Evolutionary conservation across 768 basidiomycete species (phyloP).

Genomic region (Lactifluus piperatus): DNA sequence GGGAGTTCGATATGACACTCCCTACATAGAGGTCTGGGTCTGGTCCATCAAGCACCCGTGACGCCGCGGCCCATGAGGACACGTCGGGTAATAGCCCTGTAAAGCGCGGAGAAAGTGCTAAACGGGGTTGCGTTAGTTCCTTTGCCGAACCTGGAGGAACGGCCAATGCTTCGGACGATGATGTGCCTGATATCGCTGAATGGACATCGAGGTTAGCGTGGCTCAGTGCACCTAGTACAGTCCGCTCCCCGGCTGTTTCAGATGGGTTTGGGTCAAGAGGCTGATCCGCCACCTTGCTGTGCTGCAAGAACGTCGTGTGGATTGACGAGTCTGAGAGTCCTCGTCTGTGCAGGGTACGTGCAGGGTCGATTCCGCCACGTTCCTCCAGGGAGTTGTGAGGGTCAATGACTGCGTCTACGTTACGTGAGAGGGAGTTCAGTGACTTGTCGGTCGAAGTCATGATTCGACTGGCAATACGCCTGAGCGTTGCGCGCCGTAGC

Average conservation of each 20-base stretch:
- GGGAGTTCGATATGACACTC: constrained; percentile 3
- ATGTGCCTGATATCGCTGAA: constrained; percentile 23
- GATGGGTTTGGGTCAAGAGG: not conserved
- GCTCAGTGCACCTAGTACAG: constrained; percentile 28
- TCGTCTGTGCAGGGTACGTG: constrained; percentile 62
- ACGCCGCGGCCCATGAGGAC: constrained; percentile 29
- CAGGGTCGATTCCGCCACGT: constrained; percentile 34
- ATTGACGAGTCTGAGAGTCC: constrained; percentile 92
- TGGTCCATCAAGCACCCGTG: constrained; percentile 21
- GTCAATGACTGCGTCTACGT: constrained; percentile 21
- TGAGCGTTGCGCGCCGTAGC: constrained; percentile 11
- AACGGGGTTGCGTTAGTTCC: constrained; percentile 22
- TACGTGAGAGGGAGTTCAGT: not conserved
- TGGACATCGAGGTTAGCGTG: constrained; percentile 27
- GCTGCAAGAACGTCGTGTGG: constrained; percentile 68
- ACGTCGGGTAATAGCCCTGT: constrained; percentile 28
- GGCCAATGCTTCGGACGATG: constrained; percentile 7
- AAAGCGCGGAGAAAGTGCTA: constrained; percentile 21
- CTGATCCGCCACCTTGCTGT: constrained; percentile 29
- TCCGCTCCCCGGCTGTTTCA: constrained; percentile 21
- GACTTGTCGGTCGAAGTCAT: not conserved
- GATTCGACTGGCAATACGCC: constrained; percentile 4
- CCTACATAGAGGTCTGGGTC: constrained; percentile 15
- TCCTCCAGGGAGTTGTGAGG: constrained; percentile 31
- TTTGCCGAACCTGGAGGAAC: constrained; percentile 11